phyloP scores from a whole-genome alignment of 129 eudicot genomes.

The Ambrosia trifida region DNA sequence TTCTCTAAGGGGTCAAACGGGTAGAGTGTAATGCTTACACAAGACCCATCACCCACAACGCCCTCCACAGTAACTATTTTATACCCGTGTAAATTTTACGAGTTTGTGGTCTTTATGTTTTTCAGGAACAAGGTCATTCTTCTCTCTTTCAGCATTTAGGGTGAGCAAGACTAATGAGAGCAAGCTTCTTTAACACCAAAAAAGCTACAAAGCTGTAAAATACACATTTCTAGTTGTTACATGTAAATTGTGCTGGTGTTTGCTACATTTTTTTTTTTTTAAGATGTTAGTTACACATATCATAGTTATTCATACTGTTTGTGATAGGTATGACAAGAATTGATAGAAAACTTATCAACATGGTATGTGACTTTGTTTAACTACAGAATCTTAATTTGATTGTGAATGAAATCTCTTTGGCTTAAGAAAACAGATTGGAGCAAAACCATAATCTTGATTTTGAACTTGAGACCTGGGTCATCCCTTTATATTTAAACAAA shows the following conservation, averaged over 20 bases:
- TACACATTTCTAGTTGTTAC: conserved; percentile 21
- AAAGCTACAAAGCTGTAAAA: conserved; percentile 31
- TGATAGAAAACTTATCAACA: too few species aligned
- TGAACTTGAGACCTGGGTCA: too few species aligned
- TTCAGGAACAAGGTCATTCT: conserved; percentile 89
- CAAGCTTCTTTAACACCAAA: conserved; percentile 34
- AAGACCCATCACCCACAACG: neutral
- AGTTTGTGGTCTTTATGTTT: conserved; percentile 34
- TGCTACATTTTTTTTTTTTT: neutral
- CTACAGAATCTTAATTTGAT: too few species aligned
- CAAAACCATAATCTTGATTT: too few species aligned
- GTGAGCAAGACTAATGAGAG: conserved; percentile 66
- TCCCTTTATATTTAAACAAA: too few species aligned
- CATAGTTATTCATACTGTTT: too few species aligned
- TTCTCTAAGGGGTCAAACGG: neutral
- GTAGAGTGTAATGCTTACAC: neutral
- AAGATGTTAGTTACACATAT: neutral
- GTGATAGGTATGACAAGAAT: too few species aligned
- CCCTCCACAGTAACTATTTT: neutral
- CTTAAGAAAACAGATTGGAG: too few species aligned
- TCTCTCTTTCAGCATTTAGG: conserved; percentile 93
- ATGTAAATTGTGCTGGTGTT: conserved; percentile 31
- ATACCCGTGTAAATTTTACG: conserved; percentile 23
- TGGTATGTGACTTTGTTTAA: too few species aligned
- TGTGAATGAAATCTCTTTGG: too few species aligned